Evolutionary conservation across 179 eudicot genomes (phyloP).

Genomic region (Beta macrorhiza): DNA sequence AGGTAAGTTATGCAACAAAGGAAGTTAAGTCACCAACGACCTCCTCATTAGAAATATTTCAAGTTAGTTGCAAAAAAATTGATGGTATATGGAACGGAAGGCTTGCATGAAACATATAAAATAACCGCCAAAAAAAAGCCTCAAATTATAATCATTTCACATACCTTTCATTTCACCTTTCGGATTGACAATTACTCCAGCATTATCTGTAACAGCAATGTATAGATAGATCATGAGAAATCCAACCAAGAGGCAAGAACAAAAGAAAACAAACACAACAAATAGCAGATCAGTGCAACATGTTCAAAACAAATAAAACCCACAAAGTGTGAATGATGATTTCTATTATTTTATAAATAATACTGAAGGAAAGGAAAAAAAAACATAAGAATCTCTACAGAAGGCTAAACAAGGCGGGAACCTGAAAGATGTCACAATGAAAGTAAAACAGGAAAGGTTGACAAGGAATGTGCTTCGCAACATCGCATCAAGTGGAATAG

Average conservation of each 20-base stretch:
- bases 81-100: background rate
- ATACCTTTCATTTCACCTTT: conserved; percentile 55
- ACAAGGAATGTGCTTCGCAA: background rate
- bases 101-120: background rate
- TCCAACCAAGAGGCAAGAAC: background rate
- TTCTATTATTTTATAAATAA: background rate
- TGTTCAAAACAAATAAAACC: background rate
- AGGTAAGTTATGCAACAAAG: too few relatives aligned
- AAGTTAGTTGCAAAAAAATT: background rate
- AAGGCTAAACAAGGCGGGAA: background rate
- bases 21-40: background rate
- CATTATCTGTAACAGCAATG: conserved; percentile 35
- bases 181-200: conserved; percentile 50
- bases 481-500: background rate
- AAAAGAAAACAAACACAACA: background rate
- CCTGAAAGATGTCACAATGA: background rate
- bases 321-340: background rate
- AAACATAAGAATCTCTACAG: too few relatives aligned
- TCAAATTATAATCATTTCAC: background rate
- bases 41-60: background rate
- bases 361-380: background rate
- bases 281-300: background rate
- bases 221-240: background rate
- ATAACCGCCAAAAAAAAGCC: background rate
- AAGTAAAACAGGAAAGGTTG: background rate